Evolutionary conservation across 305 asterid species (phyloP).

Genomic region (Fraxinus latifolia): DNA sequence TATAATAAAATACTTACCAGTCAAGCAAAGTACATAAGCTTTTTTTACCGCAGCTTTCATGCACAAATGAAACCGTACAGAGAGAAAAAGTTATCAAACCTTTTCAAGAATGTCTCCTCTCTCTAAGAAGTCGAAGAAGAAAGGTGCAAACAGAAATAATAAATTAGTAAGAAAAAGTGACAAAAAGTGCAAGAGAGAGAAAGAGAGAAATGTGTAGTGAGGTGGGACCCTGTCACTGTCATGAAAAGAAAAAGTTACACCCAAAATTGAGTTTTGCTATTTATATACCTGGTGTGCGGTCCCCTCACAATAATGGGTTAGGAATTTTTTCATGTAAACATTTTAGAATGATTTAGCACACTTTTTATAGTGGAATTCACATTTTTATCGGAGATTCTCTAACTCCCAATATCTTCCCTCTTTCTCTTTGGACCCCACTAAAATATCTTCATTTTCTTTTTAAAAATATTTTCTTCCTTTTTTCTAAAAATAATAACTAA

Average conservation of each 20-base stretch:
- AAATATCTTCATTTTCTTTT: background rate
- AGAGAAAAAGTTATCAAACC: background rate
- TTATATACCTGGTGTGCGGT: no score
- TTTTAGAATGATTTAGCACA: no score
- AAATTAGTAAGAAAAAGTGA: background rate
- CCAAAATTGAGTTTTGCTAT: no score
- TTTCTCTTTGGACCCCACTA: background rate
- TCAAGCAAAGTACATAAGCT: background rate
- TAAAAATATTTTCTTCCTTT: background rate
- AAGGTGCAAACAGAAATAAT: background rate
- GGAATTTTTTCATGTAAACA: no score
- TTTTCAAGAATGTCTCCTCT: background rate
- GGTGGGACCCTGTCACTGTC: conserved; percentile 5
- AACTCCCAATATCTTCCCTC: background rate
- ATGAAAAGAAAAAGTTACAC: background rate
- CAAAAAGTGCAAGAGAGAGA: background rate
- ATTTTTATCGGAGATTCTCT: no score
- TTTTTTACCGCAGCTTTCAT: background rate
- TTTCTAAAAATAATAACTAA: background rate
- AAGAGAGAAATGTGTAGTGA: background rate
- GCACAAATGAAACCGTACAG: background rate
- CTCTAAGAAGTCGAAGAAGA: background rate
- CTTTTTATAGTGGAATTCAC: no score
- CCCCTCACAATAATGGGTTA: no score
- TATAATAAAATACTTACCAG: background rate